Evolutionary conservation across 257 asterid species (phyloP).

Genomic region (Capsicum rhomboideum): DNA sequence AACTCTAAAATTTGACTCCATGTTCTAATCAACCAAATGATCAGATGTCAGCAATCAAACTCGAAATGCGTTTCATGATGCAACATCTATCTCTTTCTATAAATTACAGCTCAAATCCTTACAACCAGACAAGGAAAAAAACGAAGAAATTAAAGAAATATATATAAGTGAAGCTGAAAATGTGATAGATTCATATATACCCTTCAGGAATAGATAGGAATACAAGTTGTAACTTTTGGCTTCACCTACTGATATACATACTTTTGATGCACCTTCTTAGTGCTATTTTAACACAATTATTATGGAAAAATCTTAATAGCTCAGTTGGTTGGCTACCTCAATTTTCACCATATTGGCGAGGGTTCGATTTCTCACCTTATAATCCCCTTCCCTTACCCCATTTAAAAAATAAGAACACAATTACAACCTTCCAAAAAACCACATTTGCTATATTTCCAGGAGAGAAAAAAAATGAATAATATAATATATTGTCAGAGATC

Average conservation of each 20-base stretch:
- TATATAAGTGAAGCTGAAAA: too few species aligned
- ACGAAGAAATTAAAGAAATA: background rate
- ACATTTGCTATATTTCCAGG: background rate
- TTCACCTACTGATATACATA: background rate
- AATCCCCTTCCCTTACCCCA: too few species aligned
- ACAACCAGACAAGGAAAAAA: background rate
- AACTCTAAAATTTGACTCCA: background rate
- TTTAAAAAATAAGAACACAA: too few species aligned
- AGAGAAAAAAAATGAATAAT: background rate
- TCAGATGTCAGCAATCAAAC: background rate
- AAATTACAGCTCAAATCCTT: background rate
- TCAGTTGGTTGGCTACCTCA: too few species aligned
- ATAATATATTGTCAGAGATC: background rate
- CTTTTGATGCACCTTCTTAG: too few species aligned
- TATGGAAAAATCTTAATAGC: too few species aligned
- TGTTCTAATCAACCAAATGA: background rate
- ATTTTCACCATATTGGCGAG: too few species aligned
- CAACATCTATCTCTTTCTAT: background rate
- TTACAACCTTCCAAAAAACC: background rate
- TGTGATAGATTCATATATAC: too few species aligned
- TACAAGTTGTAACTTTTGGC: background rate
- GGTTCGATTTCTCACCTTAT: too few species aligned
- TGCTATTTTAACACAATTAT: background rate
- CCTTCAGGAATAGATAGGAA: too few species aligned
- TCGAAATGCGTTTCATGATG: background rate